Evolutionary conservation across 1,284 basidiomycete genomes (phyloP), one percentile per base, ranked within the genome.

Genomic region (Apiotrichum porosum): DNA sequence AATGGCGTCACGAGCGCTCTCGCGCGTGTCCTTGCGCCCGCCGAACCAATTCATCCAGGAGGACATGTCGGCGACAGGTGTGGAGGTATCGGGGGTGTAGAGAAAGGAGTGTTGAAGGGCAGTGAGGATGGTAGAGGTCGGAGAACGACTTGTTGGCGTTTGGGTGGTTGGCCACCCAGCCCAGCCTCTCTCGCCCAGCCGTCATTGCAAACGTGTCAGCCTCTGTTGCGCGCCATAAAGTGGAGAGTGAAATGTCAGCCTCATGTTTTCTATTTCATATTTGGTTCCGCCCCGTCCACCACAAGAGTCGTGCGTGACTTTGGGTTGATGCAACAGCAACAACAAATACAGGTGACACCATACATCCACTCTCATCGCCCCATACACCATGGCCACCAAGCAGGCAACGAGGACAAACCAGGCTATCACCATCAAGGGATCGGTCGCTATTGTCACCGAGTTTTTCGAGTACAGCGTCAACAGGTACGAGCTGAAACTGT

Each of bases 401-500:
- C 71, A 73, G 56, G 66, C 68, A 18, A 65, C 64, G 4, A 59
- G 69, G 28, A 66, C 65, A 38, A 73, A 72, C 40, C 72, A 76
- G 54, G 72, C 73, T 18, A 93, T 95, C 61, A 93, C 90, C 1
- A 84, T 99, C 71, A 94, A 97, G 68, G 95, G 95, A 1, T 95
- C 90, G 0, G 91, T 90, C 0, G 82, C 84, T 37, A 80, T 97
- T n/a, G 93, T 98, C 47, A 94, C 91, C 14, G 95, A 99, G 68
- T 97, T 98, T 79, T 97, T 99, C 80, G 93, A 94, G 77, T 98
- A 91, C 73, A 86, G 88, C 19, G 89, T 93, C 56, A 94, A 94
- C 77, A 88, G 85, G 89, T 91, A 65, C 36, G 48, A n/a, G n/a
- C n/a, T n/a, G n/a, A n/a, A n/a, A n/a, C n/a, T n/a, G n/a, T n/a